Base-by-base conservation (phyloP, 805 yeast species). In the Cyberlindnera bimundalis region DNA sequence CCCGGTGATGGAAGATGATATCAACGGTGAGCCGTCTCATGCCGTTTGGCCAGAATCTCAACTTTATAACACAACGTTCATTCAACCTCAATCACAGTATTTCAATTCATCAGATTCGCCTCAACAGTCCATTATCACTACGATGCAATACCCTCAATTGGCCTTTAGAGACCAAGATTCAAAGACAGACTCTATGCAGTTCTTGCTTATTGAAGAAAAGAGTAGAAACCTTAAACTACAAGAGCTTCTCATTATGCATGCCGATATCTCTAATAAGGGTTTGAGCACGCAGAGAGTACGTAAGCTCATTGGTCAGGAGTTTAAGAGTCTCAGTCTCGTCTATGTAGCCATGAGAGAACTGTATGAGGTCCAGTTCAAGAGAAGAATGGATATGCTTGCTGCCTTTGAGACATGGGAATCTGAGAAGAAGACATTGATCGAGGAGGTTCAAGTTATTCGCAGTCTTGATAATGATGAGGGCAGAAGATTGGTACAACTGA, bases 291-390 rank as follows among this genome's bases (percentile, higher is more conserved):
- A 47, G 33, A 43, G 53, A 8, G 46, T 65, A 5, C 47, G 76
- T 39, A 43, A 43, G 6, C 55, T 54, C 47, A 58, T 70, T 6
- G 33, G 52, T 1, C 58, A 57, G 23, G 55, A 58, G 37, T 63
- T 66, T 38, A 60, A 56, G 34, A 64, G 62, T 35, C 46, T 71
- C 21, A 59, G 67, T 1, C 66, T 65, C 37, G 58, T 63, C 27
- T 63, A 68, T 45, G 61, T 64, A 36, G 61, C 73, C 2, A 59
- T 70, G 30, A 55, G 62, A 37, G 78, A 73, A 46, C 47, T 71
- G 3, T 73, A 72, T 48, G 46, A 52, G 4, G 55, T 55, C 9
- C 74, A 71, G 23, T 46, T 59, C 1, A 42, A 48, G 3, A 49
- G 55, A 20, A 61, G 64, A 15, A 45, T 47, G 12, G 36, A 29